A percentile compares a stretch with the other conserved stretches of the same genome.
Evolutionary conservation across 306 rosid genomes (phyloP).

Genomic region (Comarum palustre): DNA sequence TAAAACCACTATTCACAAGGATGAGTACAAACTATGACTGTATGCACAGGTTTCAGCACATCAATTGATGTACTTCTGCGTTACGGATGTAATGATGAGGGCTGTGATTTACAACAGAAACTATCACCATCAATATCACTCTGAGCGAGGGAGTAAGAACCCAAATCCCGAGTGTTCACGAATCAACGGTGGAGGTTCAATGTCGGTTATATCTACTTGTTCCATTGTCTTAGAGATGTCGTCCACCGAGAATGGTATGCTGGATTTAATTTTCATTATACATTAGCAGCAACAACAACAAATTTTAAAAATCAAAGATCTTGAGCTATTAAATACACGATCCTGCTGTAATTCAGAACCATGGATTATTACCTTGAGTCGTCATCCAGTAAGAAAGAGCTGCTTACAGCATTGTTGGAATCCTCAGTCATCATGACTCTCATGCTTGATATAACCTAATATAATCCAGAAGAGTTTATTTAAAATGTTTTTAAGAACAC

Average conservation of each 20-base stretch:
- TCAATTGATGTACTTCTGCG: conserved; percentile 40
- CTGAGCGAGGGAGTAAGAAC: conserved; percentile 83
- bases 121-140: conserved; percentile 38
- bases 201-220: conserved; percentile 78
- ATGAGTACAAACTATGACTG: conserved; percentile 26
- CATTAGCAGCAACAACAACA: conserved; percentile 12
- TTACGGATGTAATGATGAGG: conserved; percentile 21
- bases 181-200: conserved; percentile 95
- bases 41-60: conserved; percentile 70
- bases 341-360: not conserved
- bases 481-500: not conserved
- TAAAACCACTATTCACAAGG: conserved; percentile 63
- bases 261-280: conserved; percentile 35
- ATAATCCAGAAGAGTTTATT: conserved; percentile 2
- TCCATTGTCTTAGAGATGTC: conserved; percentile 95
- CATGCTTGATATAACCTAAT: conserved; percentile 87
- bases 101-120: conserved; percentile 25
- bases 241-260: conserved; percentile 97
- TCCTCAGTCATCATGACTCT: conserved; percentile 91
- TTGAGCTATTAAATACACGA: not conserved
- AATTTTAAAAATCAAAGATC: not conserved
- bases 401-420: conserved; percentile 87
- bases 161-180: conserved; percentile 97
- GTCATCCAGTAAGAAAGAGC: conserved; percentile 93
- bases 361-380: conserved; percentile 75